Evolutionary conservation across 208 protist species (phyloP).

Genomic region (Histomonas meleagridis): DNA sequence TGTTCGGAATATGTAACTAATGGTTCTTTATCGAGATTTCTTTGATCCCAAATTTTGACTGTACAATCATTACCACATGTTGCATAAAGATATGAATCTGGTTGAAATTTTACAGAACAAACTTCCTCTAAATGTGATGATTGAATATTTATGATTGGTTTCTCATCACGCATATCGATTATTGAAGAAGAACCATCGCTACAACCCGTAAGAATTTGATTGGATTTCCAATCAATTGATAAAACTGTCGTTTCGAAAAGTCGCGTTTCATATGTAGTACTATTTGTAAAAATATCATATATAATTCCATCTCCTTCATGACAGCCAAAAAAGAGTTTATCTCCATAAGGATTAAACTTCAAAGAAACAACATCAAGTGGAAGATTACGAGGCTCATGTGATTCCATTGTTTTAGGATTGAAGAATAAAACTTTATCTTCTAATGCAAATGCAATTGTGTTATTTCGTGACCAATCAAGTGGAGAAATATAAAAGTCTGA

Average conservation of each 20-base stretch:
- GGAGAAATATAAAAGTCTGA: constrained; percentile 1
- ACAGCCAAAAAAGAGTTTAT: neutral
- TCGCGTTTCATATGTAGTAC: neutral
- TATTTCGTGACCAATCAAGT: neutral
- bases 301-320: neutral
- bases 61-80: constrained; percentile 12
- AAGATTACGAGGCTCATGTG: neutral
- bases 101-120: neutral
- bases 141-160: neutral
- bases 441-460: neutral
- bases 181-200: neutral
- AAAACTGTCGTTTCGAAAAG: neutral
- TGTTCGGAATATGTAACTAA: neutral
- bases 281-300: neutral
- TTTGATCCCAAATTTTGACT: constrained; percentile 16
- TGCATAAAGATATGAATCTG: neutral
- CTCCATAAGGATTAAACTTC: neutral
- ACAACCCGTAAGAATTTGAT: neutral
- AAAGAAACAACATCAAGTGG: neutral
- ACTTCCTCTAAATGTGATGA: neutral
- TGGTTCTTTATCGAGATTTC: neutral
- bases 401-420: constrained; percentile 22
- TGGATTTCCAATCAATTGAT: neutral
- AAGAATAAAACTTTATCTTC: neutral
- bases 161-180: neutral